Evolutionary conservation across 1,284 basidiomycete species (phyloP), one percentile per base, ranked within the genome.

Genomic region (Gymnopus androsaceus): DNA sequence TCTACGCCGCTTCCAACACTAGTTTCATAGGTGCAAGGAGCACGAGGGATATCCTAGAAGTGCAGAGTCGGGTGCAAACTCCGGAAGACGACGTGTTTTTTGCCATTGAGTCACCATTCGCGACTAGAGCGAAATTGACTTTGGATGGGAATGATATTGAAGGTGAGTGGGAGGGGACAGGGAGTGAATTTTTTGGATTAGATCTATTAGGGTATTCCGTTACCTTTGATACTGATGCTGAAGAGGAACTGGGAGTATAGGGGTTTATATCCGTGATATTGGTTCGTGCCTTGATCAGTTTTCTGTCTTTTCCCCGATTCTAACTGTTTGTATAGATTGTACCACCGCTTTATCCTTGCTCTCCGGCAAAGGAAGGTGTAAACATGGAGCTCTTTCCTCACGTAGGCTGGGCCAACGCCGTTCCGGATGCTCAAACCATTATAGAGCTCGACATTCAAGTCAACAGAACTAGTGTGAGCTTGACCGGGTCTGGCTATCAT

Each of bases 381-480:
- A 57, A 48, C 15, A 31, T 64, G 49, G 38, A 56, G 21, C 37
- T 64, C 12, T 47, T 52, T 3, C 63, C 63, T 1, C 33, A 55
- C n/a, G 45, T 64, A 9, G 63, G 63, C 2, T 64, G 63, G 63
- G 54, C 59, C 9, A 64, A 63, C 19, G 59, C 58, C 14, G 17
- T 64, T n/a, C 57, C 63, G 1, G 63, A 64, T 41, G 57, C 61
- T 8, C 30, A 23, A 15, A 41, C 63, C 3, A 34, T 30, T 21
- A 58, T 62, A n/a, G 28, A 63, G 21, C 45, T 64, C 14, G 31
- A 21, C 3, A 51, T 63, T 12, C n/a, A n/a, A n/a, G n/a, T n/a
- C n/a, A 34, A 40, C 33, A 60, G 58, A 2, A 31, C 37, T 4
- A 34, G 14, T 27, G 33, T 34, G 8, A 2, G 9, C 30, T 62